Evolutionary conservation across 768 basidiomycete species (phyloP).

Genomic region (Lactarius hengduanensis): DNA sequence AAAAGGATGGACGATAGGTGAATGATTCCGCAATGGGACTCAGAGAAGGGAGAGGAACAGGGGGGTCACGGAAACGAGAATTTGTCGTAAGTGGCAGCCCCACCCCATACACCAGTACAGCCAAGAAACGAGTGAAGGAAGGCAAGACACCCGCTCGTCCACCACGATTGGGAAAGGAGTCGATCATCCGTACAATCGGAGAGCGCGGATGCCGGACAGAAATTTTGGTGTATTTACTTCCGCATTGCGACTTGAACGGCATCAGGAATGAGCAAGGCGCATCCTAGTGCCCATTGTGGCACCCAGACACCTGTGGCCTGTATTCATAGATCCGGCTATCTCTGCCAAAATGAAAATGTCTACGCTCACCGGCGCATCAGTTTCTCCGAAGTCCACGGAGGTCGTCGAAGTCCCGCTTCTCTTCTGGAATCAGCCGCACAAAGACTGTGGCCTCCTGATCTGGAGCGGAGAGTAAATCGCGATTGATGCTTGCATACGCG

Average conservation of each 20-base stretch:
- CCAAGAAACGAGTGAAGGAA: neutral
- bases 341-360: no score
- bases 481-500: neutral
- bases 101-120: no score
- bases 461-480: neutral
- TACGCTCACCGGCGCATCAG: neutral
- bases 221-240: neutral
- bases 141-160: neutral
- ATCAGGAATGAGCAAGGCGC: neutral
- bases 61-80: neutral
- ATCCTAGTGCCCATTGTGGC: constrained; percentile 1
- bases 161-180: neutral
- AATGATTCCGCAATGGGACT: neutral
- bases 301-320: neutral
- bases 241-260: neutral
- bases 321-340: neutral
- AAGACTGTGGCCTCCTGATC: neutral
- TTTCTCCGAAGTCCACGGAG: neutral
- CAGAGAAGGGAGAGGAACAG: neutral
- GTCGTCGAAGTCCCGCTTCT: neutral
- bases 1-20: neutral
- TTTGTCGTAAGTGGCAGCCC: neutral
- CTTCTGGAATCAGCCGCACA: neutral
- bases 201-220: neutral
- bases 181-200: neutral